Evolutionary conservation across 2,329 filamentous ascomycete genomes (phyloP).

Genomic region (Spiromastix sp.): DNA sequence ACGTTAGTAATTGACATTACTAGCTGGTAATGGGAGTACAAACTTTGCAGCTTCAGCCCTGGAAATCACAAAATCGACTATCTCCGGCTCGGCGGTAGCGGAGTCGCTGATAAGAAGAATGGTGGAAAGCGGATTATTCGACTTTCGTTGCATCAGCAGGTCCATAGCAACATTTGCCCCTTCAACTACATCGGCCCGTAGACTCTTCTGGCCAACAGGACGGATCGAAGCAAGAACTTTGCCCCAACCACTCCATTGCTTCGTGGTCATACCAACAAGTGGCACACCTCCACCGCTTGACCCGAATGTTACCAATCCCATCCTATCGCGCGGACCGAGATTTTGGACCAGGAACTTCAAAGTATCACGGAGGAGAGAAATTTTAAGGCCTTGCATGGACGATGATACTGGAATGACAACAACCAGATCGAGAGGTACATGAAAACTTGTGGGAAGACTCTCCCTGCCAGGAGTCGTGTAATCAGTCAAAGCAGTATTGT

Average conservation of each 20-base stretch:
- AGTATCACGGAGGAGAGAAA: slow-evolving; percentile 83
- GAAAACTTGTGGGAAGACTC: slow-evolving; percentile 47
- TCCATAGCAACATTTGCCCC: slow-evolving; percentile 98
- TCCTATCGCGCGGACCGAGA: slow-evolving; percentile 84
- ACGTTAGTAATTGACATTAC: slow-evolving; percentile 12
- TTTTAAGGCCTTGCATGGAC: slow-evolving; percentile 99
- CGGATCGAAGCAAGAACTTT: slow-evolving; percentile 79
- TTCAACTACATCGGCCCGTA: slow-evolving; percentile 92
- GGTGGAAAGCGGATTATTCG: slow-evolving; percentile 86
- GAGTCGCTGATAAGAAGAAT: slow-evolving; percentile 97
- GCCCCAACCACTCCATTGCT: slow-evolving; percentile 84
- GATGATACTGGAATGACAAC: slow-evolving; percentile 95
- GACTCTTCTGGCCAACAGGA: slow-evolving; percentile 90
- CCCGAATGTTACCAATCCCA: slow-evolving; percentile 95
- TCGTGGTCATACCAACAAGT: slow-evolving; percentile 95
- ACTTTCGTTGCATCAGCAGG: slow-evolving; percentile 92
- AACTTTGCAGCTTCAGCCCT: slow-evolving; percentile 93
- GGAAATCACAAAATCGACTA: slow-evolving; percentile 95
- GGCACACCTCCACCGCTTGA: slow-evolving; percentile 88
- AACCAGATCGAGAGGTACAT: slow-evolving; percentile 90
- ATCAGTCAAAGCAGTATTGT: slow-evolving; percentile 80
- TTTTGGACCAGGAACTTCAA: slow-evolving; percentile 84
- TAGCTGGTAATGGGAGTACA: slow-evolving; percentile 21
- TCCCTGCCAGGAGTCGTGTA: slow-evolving; percentile 62
- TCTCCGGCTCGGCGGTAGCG: slow-evolving; percentile 85